phyloP scores from a whole-genome alignment of 495 filamentous ascomycete species.

The Immersiella caudata region DNA sequence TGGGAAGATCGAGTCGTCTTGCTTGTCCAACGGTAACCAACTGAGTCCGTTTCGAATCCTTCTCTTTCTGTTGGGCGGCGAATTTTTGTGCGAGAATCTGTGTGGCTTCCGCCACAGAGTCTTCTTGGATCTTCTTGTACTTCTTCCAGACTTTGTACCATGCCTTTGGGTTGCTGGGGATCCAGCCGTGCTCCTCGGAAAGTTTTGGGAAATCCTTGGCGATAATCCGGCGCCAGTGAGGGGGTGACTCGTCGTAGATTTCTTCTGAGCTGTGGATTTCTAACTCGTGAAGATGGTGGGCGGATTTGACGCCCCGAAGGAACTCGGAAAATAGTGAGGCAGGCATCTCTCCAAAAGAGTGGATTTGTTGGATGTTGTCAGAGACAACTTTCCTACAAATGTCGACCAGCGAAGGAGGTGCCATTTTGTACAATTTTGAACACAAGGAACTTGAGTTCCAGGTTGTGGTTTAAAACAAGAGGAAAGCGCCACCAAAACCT shows the following conservation, averaged over 20 bases:
- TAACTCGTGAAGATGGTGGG: slow-evolving; percentile 40
- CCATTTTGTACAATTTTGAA: slow-evolving; percentile 19
- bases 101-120: slow-evolving; percentile 54
- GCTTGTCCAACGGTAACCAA: slow-evolving; percentile 31
- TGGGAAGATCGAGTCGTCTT: slow-evolving; percentile 26
- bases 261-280: slow-evolving; percentile 38
- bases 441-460: background rate
- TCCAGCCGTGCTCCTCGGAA: slow-evolving; percentile 27
- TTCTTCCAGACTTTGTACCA: slow-evolving; percentile 45
- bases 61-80: slow-evolving; percentile 35
- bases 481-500: too few species aligned
- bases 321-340: slow-evolving; percentile 22
- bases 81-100: slow-evolving; percentile 41
- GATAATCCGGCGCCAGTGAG: slow-evolving; percentile 47
- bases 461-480: background rate
- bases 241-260: slow-evolving; percentile 35
- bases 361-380: background rate
- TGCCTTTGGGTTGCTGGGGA: slow-evolving; percentile 35
- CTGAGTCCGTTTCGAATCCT: slow-evolving; percentile 32
- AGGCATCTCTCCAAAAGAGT: slow-evolving; percentile 13
- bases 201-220: slow-evolving; percentile 35
- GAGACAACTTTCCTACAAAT: slow-evolving; percentile 36
- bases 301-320: slow-evolving; percentile 36
- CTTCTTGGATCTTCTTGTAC: slow-evolving; percentile 46
- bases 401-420: slow-evolving; percentile 41